phyloP scores from a whole-genome alignment of 2,329 filamentous ascomycete species.

The Penicillium brasilianum region DNA sequence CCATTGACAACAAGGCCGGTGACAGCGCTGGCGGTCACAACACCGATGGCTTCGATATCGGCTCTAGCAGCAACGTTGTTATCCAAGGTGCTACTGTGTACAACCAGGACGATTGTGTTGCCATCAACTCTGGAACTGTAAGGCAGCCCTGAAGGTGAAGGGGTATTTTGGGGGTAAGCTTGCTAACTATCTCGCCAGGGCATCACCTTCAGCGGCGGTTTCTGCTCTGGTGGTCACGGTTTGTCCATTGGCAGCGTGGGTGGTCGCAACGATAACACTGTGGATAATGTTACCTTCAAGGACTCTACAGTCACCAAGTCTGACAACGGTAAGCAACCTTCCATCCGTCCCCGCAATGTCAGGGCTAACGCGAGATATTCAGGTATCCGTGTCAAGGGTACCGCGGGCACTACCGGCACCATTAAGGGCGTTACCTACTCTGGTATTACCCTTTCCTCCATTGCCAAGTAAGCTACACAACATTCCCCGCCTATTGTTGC shows the following conservation, averaged over 20 bases:
- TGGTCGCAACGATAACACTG: slow-evolving; percentile 59
- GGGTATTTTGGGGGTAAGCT: no score
- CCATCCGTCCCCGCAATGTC: no score
- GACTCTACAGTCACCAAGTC: slow-evolving; percentile 40
- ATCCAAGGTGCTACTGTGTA: slow-evolving; percentile 17
- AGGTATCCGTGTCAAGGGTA: slow-evolving; percentile 65
- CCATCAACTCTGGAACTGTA: slow-evolving; percentile 20
- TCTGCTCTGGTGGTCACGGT: slow-evolving; percentile 61
- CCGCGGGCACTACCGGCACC: slow-evolving; percentile 57
- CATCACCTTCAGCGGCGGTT: slow-evolving; percentile 49
- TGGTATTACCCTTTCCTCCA: slow-evolving; percentile 57
- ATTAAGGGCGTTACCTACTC: slow-evolving; percentile 60
- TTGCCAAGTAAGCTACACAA: slow-evolving; percentile 58
- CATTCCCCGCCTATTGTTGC: not conserved
- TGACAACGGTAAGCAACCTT: slow-evolving; percentile 19
- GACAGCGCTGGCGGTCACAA: slow-evolving; percentile 36
- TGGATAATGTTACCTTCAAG: slow-evolving; percentile 60
- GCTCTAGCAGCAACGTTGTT: slow-evolving; percentile 13
- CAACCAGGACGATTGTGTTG: slow-evolving; percentile 22
- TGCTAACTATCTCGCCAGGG: slow-evolving; percentile 43
- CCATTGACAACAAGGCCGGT: slow-evolving; percentile 63
- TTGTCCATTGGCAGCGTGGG: slow-evolving; percentile 66
- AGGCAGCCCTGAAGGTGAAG: not conserved
- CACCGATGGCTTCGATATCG: slow-evolving; percentile 21
- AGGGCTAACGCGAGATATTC: not conserved